Conservation (phyloP, 2,329 filamentous ascomycete genomes). For the Fusarium palustre region DNA sequence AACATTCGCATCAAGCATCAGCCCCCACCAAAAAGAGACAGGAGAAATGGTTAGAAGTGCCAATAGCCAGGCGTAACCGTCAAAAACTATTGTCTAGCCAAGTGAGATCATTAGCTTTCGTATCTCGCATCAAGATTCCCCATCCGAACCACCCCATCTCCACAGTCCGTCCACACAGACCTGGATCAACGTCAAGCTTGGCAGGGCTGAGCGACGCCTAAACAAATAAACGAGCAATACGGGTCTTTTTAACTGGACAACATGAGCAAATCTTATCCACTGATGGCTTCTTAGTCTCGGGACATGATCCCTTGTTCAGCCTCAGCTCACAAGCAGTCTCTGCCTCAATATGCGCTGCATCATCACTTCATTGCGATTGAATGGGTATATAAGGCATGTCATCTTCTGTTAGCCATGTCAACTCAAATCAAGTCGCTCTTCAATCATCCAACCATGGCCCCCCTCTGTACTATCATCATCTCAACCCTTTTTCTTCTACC, state of each 20-base stretch:
- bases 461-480: neutral
- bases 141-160: constrained; percentile 15
- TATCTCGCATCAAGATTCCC: constrained; percentile 21
- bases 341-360: neutral
- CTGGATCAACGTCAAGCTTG: constrained; percentile 4
- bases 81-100: neutral
- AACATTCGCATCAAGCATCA: neutral
- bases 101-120: neutral
- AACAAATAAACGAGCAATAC: constrained; percentile 35
- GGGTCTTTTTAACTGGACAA: constrained; percentile 1
- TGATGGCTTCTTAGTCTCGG: constrained; percentile 28
- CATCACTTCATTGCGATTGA: no score
- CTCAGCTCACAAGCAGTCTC: neutral
- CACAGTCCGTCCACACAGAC: constrained; percentile 5
- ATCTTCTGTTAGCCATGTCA: rapidly evolving
- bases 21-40: neutral
- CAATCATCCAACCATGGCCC: constrained; percentile 19
- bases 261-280: constrained; percentile 3
- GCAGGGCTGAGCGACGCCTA: constrained; percentile 25
- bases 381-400: constrained; percentile 18
- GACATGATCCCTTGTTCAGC: constrained; percentile 27
- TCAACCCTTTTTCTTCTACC: constrained; percentile 4
- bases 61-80: neutral
- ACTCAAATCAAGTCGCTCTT: neutral
- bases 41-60: no score